Base-by-base conservation (phyloP, 805 yeast genomes). In the Candida nonsorbophila region DNA sequence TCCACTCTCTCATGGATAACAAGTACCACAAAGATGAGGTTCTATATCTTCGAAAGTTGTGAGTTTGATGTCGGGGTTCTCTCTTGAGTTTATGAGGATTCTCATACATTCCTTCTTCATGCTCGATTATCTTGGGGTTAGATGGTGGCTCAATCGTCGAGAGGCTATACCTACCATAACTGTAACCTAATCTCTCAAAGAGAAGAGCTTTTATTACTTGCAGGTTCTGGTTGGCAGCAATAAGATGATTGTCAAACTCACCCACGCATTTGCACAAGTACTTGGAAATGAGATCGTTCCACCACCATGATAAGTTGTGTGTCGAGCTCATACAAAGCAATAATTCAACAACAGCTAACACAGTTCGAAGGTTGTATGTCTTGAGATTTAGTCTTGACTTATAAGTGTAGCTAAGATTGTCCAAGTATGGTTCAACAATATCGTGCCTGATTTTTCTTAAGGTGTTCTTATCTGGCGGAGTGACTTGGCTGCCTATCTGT, bases 1-100 rank as follows among this genome's bases (percentile, higher is more conserved):
- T 33, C 82, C 95, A 77, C 47, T 82, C 84, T 32, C 72, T 72
- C 5, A 86, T 80, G 0, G 95, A 79, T 16, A 87, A 49, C 16
- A 87, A 49, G 40, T 71, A 69, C 85, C 95, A 87, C 16, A 88
- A 64, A 0, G 84, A 74, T 1, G 87, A 75, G 48, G 86, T 86
- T 31, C 97, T 68, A 29, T 55, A 55, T 34, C 94, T 62, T 2
- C 82, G 73, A 13, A 74, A 51, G 0, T 90, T 68, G 14, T 41
- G 79, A 20, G 69, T 49, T 0, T 65, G 58, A 4, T 62, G 56
- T 29, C 66, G 47, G 19, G 62, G 54, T 4, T 47, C 43, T 3
- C 60, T 58, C 4, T 32, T 16, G 11, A 74, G 41, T 29, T 69
- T 62, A 24, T 44, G 27, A 2, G 49, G 47, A 45, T 64, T 65